Conservation (phyloP, 192 early-diverging fungal genomes). For the Cetraspora pellucida region DNA sequence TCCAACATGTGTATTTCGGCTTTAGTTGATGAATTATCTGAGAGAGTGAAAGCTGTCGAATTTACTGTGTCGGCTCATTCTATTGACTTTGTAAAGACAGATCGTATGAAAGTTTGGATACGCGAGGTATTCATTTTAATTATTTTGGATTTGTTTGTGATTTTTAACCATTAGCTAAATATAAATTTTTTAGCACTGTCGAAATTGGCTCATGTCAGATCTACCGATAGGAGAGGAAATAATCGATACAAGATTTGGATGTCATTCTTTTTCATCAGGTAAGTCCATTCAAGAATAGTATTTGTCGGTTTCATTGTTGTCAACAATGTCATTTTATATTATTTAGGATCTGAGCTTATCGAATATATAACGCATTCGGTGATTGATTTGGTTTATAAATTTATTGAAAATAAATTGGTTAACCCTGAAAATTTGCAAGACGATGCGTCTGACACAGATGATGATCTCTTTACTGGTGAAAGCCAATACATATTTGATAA, state of each 20-base stretch:
- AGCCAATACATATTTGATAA: too few relatives aligned
- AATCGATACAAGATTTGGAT: constrained; percentile 27
- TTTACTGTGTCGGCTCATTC: constrained; percentile 29
- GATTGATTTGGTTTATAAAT: neutral
- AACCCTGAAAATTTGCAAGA: neutral
- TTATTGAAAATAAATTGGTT: neutral
- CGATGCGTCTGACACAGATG: too few relatives aligned
- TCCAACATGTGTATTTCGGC: neutral
- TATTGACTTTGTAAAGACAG: constrained; percentile 23
- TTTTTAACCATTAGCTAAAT: neutral
- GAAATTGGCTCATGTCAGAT: constrained; percentile 32
- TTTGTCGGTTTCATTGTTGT: too few relatives aligned
- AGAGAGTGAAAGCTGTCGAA: constrained; percentile 29
- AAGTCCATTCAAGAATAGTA: neutral
- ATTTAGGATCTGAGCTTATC: neutral
- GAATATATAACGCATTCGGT: neutral
- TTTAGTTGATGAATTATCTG: neutral
- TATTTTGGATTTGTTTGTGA: neutral
- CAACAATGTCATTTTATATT: too few relatives aligned
- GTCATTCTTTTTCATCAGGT: constrained; percentile 24
- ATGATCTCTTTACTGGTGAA: too few relatives aligned
- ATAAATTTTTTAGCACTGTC: constrained; percentile 20
- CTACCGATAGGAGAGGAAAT: neutral
- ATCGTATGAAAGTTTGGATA: constrained; percentile 22
- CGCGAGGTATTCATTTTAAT: constrained; percentile 22